phyloP scores from a whole-genome alignment of 345 rosid genomes.

The Gossypium bickii region DNA sequence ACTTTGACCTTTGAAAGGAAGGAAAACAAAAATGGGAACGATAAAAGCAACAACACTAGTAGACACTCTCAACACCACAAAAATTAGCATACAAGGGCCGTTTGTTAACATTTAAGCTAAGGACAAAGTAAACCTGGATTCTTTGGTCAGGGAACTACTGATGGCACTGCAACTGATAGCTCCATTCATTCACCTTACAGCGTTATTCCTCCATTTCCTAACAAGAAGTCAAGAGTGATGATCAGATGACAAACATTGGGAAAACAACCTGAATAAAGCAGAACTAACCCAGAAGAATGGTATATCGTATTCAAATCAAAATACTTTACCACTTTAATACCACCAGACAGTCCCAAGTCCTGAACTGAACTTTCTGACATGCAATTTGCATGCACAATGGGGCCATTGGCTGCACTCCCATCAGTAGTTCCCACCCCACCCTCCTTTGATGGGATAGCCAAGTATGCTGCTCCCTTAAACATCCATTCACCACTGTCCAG shows the following conservation, averaged over 20 bases:
- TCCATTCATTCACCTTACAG: slow-evolving; percentile 10
- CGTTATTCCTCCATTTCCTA: slow-evolving; percentile 35
- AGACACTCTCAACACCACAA: slow-evolving; percentile 21
- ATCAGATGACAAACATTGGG: slow-evolving; percentile 8
- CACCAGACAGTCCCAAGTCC: slow-evolving; percentile 46
- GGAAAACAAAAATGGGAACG: background rate
- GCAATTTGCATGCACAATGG: slow-evolving; percentile 68
- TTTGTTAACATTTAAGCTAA: slow-evolving; percentile 8
- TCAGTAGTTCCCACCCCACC: slow-evolving; percentile 19
- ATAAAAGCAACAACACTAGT: slow-evolving; percentile 4
- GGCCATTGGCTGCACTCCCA: slow-evolving; percentile 37
- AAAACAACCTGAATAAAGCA: background rate
- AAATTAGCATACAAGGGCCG: slow-evolving; percentile 21
- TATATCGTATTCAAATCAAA: background rate
- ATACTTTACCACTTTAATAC: slow-evolving; percentile 56
- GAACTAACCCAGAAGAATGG: background rate
- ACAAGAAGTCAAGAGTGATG: background rate
- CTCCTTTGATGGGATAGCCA: slow-evolving; percentile 32
- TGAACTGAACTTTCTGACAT: slow-evolving; percentile 38
- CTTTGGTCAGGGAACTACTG: slow-evolving; percentile 7
- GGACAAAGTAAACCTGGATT: slow-evolving; percentile 22
- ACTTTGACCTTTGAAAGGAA: slow-evolving; percentile 15
- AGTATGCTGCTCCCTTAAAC: slow-evolving; percentile 69
- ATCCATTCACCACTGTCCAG: slow-evolving; percentile 61
- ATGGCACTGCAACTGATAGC: slow-evolving; percentile 8